phyloP scores from a whole-genome alignment of 2,329 filamentous ascomycete species.

The Rutstroemia sp. region DNA sequence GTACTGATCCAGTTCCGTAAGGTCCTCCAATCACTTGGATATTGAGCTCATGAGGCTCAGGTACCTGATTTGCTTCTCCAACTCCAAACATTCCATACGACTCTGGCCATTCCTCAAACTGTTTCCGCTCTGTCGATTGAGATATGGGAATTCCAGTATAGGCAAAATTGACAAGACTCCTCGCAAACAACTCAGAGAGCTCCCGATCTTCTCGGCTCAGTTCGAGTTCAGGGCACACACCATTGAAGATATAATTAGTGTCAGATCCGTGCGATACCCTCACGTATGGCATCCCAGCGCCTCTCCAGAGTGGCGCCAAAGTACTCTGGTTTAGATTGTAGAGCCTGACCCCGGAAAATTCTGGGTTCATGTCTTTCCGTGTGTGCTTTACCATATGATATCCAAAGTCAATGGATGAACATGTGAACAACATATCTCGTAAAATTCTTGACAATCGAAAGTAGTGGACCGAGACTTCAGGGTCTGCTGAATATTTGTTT shows the following conservation, averaged over 20 bases:
- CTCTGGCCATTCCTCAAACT: not conserved
- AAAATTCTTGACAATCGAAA: slow-evolving; percentile 1
- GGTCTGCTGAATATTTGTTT: not conserved
- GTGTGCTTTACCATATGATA: slow-evolving; percentile 4
- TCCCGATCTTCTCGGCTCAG: not conserved
- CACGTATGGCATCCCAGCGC: slow-evolving; percentile 7
- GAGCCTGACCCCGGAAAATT: not conserved
- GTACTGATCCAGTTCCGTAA: not conserved
- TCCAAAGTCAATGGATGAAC: not conserved
- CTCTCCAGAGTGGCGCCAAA: slow-evolving; percentile 2
- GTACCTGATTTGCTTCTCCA: not conserved
- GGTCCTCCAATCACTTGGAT: not conserved
- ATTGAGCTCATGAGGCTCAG: not conserved
- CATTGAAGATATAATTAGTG: slow-evolving; percentile 13
- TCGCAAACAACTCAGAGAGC: not conserved
- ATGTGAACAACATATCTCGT: not conserved
- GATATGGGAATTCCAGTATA: not conserved
- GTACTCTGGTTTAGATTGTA: slow-evolving; percentile 4
- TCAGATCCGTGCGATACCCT: slow-evolving; percentile 9
- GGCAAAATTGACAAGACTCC: not conserved
- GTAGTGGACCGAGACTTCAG: not conserved
- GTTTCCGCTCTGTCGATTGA: not conserved
- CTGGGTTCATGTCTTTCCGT: not conserved
- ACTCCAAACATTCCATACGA: not conserved
- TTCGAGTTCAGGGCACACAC: slow-evolving; percentile 7